Conservation (phyloP, 768 basidiomycete genomes). For the Pulveroboletus sp. region DNA sequence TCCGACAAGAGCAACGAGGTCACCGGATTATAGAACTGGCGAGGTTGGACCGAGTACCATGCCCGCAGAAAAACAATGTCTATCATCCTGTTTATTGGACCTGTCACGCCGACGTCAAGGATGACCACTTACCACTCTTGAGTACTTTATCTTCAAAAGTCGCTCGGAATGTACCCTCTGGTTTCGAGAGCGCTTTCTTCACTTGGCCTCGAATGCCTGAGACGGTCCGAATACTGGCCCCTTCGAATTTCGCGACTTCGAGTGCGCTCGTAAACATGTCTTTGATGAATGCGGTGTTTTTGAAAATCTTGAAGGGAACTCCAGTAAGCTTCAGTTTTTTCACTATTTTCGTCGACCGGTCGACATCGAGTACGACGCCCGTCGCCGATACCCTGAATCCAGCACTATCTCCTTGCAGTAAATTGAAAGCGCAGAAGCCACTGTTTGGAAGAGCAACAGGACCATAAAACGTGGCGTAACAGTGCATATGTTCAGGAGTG, state of each 20-base stretch:
- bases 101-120: background rate
- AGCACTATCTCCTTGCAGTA: slow-evolving; percentile 55
- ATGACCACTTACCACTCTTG: slow-evolving; percentile 74
- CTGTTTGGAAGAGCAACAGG: slow-evolving; percentile 90
- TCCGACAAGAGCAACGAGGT: slow-evolving; percentile 82
- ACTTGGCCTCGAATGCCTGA: slow-evolving; percentile 95
- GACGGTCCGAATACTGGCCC: slow-evolving; percentile 93
- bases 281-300: slow-evolving; percentile 97
- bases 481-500: slow-evolving; percentile 99
- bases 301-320: slow-evolving; percentile 94
- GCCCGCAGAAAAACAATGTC: slow-evolving; percentile 94
- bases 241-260: slow-evolving; percentile 98
- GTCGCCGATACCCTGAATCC: slow-evolving; percentile 91
- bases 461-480: slow-evolving; percentile 96
- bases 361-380: slow-evolving; percentile 91
- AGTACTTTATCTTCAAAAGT: slow-evolving; percentile 98
- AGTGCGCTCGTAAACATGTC: slow-evolving; percentile 94
- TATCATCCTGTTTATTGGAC: slow-evolving; percentile 25
- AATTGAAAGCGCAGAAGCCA: slow-evolving; percentile 96
- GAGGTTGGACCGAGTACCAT: slow-evolving; percentile 94
- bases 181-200: slow-evolving; percentile 93
- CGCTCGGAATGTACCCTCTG: slow-evolving; percentile 92
- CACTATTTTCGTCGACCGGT: slow-evolving; percentile 89
- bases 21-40: slow-evolving; percentile 95
- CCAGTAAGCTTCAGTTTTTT: slow-evolving; percentile 98